phyloP scores from a whole-genome alignment of 148 eudicot species.

The Nyssa sinensis region DNA sequence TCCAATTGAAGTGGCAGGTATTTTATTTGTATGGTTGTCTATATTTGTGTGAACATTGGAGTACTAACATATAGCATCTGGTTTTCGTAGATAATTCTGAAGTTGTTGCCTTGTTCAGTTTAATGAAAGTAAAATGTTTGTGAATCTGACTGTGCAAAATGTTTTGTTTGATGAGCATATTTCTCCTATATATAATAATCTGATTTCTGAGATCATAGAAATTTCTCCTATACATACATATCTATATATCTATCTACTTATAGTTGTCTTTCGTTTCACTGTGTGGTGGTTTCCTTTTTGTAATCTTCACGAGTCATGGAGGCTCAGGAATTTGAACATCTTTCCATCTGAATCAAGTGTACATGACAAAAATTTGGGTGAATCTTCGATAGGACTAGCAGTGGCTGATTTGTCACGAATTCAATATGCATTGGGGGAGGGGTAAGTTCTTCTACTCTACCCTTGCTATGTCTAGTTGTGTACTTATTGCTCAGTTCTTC shows the following conservation, averaged over 20 bases:
- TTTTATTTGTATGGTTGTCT: neutral
- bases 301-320: too few relatives aligned
- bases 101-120: neutral
- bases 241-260: too few relatives aligned
- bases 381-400: slow-evolving; percentile 36
- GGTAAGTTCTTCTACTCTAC: slow-evolving; percentile 46
- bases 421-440: slow-evolving; percentile 63
- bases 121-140: too few relatives aligned
- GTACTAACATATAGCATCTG: neutral
- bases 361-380: slow-evolving; percentile 23
- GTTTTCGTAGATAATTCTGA: too few relatives aligned
- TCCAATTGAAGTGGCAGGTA: slow-evolving; percentile 65
- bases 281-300: too few relatives aligned
- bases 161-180: slow-evolving; percentile 48
- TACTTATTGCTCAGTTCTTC: slow-evolving; percentile 7
- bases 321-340: too few relatives aligned
- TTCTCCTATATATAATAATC: too few relatives aligned
- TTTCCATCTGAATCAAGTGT: slow-evolving; percentile 20
- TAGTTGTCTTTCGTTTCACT: too few relatives aligned
- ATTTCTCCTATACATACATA: too few relatives aligned
- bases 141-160: slow-evolving; percentile 42
- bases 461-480: neutral
- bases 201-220: too few relatives aligned
- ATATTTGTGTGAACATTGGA: neutral
- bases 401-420: slow-evolving; percentile 44